phyloP scores from a whole-genome alignment of 2,329 filamentous ascomycete species.

The Stachybotrys chlorohalonatus region DNA sequence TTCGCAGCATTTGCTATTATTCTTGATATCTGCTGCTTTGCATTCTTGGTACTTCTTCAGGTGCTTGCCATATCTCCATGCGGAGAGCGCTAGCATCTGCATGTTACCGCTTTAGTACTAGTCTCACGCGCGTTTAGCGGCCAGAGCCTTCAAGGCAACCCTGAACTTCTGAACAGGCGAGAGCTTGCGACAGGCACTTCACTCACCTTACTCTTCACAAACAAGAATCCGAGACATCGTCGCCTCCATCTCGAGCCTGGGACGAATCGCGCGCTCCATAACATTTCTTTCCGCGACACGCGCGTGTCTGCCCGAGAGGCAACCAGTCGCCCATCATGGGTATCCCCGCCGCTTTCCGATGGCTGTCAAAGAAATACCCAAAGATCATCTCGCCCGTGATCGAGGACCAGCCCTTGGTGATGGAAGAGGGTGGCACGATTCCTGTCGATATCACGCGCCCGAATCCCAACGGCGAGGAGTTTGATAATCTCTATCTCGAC shows the following conservation, averaged over 20 bases:
- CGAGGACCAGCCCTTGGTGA: conserved; percentile 71
- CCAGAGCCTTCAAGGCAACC: not conserved
- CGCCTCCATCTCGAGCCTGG: not conserved
- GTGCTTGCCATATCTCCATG: no score
- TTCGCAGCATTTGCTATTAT: no score
- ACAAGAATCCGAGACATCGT: not conserved
- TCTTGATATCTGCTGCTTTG: not conserved
- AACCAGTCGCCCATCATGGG: conserved; percentile 50
- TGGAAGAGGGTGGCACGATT: conserved; percentile 72
- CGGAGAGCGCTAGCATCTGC: not conserved
- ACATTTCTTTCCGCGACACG: not conserved
- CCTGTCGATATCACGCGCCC: conserved; percentile 76
- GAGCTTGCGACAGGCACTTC: not conserved
- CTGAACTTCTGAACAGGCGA: not conserved
- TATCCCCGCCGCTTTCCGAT: conserved; percentile 91
- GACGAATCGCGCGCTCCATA: not conserved
- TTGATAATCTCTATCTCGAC: conserved; percentile 95
- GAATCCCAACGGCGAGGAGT: conserved; percentile 96
- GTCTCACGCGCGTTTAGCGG: not conserved
- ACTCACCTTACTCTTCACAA: not conserved
- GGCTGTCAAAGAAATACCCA: conserved; percentile 93
- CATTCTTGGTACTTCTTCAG: not conserved
- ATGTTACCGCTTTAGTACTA: not conserved
- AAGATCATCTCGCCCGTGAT: conserved; percentile 92
- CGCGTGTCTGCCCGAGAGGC: not conserved